A percentile compares a stretch with the other conserved stretches of the same genome.
Evolutionary conservation across 176 grass and related monocot species (phyloP).

Genomic region (Lolium perenne): DNA sequence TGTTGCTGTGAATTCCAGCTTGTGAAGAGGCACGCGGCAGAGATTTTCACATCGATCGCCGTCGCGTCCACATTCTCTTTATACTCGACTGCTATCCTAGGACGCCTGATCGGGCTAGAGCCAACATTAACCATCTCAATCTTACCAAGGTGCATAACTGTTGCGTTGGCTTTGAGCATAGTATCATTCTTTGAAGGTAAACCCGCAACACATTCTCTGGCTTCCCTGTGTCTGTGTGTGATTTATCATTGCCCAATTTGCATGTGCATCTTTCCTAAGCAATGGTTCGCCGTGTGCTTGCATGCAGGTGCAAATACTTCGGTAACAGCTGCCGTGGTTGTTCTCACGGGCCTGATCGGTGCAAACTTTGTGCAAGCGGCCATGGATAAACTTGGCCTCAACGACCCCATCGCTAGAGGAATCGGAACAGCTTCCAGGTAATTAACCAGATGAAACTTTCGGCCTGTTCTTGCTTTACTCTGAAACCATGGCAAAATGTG

Average conservation of each 20-base stretch:
- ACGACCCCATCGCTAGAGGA: slow-evolving; percentile 89
- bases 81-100: slow-evolving; percentile 89
- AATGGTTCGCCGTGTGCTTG: background rate
- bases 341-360: slow-evolving; percentile 87
- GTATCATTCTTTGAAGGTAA: slow-evolving; percentile 92
- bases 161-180: slow-evolving; percentile 94
- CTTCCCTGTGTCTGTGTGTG: no score
- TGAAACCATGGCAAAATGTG: background rate
- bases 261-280: background rate
- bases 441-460: background rate
- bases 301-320: slow-evolving; percentile 75
- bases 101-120: slow-evolving; percentile 68
- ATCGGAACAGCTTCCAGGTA: slow-evolving; percentile 96
- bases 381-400: slow-evolving; percentile 86
- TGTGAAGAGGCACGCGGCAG: slow-evolving; percentile 82
- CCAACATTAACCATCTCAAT: slow-evolving; percentile 84
- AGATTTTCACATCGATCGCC: slow-evolving; percentile 92
- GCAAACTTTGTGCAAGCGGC: slow-evolving; percentile 91
- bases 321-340: slow-evolving; percentile 86
- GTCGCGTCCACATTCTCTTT: slow-evolving; percentile 76
- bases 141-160: slow-evolving; percentile 85
- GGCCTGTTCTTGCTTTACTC: background rate
- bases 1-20: slow-evolving; percentile 62
- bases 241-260: no score
- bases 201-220: no score